Base-by-base conservation (phyloP, 176 grass and related monocot genomes). In the Areca catechu region DNA sequence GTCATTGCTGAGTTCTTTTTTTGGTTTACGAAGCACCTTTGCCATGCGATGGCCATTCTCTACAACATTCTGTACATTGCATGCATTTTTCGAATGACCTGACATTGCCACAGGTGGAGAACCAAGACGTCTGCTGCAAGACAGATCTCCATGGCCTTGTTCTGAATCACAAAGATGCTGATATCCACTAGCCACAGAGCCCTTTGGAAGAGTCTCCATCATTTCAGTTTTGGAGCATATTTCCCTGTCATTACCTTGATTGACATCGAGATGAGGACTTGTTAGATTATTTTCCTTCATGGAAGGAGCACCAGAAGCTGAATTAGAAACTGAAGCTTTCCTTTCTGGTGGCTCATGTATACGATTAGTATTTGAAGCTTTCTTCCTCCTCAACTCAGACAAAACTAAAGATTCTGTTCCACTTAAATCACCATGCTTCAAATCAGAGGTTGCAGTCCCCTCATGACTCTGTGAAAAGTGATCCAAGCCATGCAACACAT, bases 331-430 rank as follows among this genome's bases (percentile, higher is more conserved):
- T 15, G 25, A 50, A 62, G 28, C 37, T 22, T 74, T 89, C 47
- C 60, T 77, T 80, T 61, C 57, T 56, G 63, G 62, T 57, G 65
- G 43, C 70, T 59, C 69, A 59, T 65, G 25, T 43, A 30, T 28
- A 69, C 76, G 62, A 68, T 78, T 10, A 43, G 34, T 74, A 21
- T 4, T 51, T 20, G 50, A 69, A 57, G 20, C 15, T 69, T 56
- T 72, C 65, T 84, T 77, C 73, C 71, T 84, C 68, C 75, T 77
- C 76, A 61, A 65, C 66, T 54, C 47, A 53, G 65, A 53, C 55
- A 59, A 55, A 49, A 47, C 72, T 77, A 23, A 50, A 25, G 47
- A 24, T 56, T 53, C 77, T 19, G 27, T 50, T 66, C 30, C 64
- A 61, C 67, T 79, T 76, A 37, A 48, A 74, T 7, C 25, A 66